Conservation (phyloP, 1,284 basidiomycete species). For the Jaminaea rosea region DNA sequence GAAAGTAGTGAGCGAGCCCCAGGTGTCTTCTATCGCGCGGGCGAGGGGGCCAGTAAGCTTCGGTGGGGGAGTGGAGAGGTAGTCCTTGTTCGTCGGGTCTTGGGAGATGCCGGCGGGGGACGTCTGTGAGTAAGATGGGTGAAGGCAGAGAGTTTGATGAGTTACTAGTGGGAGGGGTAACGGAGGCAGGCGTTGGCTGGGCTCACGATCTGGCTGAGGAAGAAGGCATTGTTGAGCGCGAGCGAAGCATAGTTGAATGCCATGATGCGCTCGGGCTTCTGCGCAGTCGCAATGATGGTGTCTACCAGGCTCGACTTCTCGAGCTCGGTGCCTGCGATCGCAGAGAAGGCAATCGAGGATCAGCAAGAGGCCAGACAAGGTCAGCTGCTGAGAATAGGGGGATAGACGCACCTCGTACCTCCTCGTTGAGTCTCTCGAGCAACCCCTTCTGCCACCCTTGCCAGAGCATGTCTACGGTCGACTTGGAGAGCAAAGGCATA, state of each 20-base stretch:
- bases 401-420: constrained; percentile 26
- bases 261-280: constrained; percentile 58
- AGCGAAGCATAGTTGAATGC: constrained; percentile 86
- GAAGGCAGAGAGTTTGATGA: too few relatives aligned
- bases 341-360: too few relatives aligned
- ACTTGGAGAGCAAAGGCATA: constrained; percentile 31
- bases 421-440: constrained; percentile 41
- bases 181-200: too few relatives aligned
- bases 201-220: constrained; percentile 73
- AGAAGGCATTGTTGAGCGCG: constrained; percentile 91
- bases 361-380: too few relatives aligned
- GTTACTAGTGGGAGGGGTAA: too few relatives aligned
- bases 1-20: constrained; percentile 61
- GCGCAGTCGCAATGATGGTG: constrained; percentile 64
- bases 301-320: constrained; percentile 61
- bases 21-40: constrained; percentile 54
- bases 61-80: too few relatives aligned
- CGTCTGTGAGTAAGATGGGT: too few relatives aligned
- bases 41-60: constrained; percentile 49
- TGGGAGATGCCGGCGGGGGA: too few relatives aligned
- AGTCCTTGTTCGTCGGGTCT: too few relatives aligned
- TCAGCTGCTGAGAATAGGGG: too few relatives aligned
- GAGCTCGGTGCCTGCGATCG: constrained; percentile 55
- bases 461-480: constrained; percentile 33
- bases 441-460: constrained; percentile 40